Conservation (phyloP, 1,139 yeast genomes). For the Yamadazyma conglobata region DNA sequence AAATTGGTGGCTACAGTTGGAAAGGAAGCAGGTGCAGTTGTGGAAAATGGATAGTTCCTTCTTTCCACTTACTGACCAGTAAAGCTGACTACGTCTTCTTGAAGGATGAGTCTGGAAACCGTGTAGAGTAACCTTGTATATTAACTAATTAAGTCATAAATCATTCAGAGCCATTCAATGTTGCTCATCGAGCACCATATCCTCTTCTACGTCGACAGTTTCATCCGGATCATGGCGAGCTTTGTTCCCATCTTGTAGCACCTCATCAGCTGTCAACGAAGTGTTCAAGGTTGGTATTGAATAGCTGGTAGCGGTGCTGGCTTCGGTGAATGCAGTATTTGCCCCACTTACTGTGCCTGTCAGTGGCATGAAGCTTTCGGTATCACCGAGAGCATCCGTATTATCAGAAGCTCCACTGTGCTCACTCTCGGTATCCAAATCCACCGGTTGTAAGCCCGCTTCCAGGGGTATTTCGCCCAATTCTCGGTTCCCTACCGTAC, state of each 20-base stretch:
- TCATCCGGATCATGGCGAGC: conserved; percentile 3
- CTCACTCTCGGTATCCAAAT: neutral
- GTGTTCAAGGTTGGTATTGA: too few species aligned
- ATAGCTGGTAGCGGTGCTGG: too few species aligned
- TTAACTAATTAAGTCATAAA: too few species aligned
- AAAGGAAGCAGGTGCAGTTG: conserved; percentile 93
- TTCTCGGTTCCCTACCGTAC: conserved; percentile 3
- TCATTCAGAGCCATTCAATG: neutral
- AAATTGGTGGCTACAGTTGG: conserved; percentile 92
- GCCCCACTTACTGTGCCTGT: too few species aligned
- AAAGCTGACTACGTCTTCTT: conserved; percentile 42
- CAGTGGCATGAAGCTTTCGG: too few species aligned
- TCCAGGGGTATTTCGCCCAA: neutral
- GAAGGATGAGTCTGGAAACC: too few species aligned
- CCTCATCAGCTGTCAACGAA: too few species aligned
- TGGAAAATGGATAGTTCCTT: conserved; percentile 95
- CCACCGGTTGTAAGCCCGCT: neutral
- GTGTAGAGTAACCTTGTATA: too few species aligned
- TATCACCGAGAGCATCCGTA: too few species aligned
- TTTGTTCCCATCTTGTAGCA: neutral
- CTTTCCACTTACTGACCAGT: conserved; percentile 74
- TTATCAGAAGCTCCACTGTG: too few species aligned
- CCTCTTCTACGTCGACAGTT: conserved; percentile 20
- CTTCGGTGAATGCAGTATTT: too few species aligned
- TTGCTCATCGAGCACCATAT: conserved; percentile 45